Conservation (phyloP, 2,329 filamentous ascomycete species). For the Microcyclospora tardicrescens region DNA sequence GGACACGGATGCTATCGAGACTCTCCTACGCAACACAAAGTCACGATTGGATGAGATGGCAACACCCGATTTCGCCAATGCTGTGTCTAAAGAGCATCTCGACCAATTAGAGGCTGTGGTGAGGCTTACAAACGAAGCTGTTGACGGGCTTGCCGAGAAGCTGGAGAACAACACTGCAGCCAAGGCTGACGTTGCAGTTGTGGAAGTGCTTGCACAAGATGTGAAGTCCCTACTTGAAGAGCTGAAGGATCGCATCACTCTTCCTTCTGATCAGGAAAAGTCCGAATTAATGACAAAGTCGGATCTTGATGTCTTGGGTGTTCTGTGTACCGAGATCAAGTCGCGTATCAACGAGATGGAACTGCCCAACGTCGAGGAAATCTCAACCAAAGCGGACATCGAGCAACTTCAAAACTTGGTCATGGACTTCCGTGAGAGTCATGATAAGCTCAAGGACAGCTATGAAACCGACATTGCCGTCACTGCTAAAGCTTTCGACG, state of each 20-base stretch:
- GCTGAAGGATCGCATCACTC: constrained; percentile 28
- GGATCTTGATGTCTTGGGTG: constrained; percentile 66
- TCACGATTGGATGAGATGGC: constrained; percentile 70
- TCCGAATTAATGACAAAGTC: constrained; percentile 58
- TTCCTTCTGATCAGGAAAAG: constrained; percentile 32
- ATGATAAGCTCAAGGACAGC: constrained; percentile 57
- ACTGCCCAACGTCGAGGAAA: constrained; percentile 53
- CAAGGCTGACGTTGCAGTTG: constrained; percentile 63
- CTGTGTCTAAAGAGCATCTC: constrained; percentile 50
- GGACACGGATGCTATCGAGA: constrained; percentile 83
- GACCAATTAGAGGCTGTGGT: constrained; percentile 54
- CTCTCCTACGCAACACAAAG: constrained; percentile 79
- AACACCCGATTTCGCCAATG: constrained; percentile 51
- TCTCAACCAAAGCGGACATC: constrained; percentile 67
- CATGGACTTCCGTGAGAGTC: constrained; percentile 41
- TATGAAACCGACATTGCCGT: constrained; percentile 61
- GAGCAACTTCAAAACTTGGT: constrained; percentile 45
- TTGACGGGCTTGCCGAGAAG: constrained; percentile 53
- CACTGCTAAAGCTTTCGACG: constrained; percentile 66
- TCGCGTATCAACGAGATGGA: constrained; percentile 59
- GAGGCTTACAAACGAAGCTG: constrained; percentile 59
- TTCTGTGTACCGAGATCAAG: constrained; percentile 77
- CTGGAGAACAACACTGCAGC: constrained; percentile 56
- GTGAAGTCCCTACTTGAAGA: constrained; percentile 66
- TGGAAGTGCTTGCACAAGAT: constrained; percentile 70